Conservation (phyloP, 805 yeast species). For the Starmerella geochares region DNA sequence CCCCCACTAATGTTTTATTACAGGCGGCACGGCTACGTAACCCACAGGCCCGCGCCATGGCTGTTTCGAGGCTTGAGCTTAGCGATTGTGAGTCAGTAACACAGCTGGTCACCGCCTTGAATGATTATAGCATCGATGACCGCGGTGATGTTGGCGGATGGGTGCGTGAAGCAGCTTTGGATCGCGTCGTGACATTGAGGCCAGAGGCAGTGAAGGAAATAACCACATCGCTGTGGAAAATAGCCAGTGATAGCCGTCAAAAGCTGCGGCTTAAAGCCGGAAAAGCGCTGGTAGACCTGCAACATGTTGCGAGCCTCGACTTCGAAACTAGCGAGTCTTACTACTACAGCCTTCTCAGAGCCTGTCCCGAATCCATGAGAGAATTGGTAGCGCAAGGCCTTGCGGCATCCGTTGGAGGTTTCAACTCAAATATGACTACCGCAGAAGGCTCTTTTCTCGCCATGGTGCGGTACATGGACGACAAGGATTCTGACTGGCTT, state of each 20-base stretch:
- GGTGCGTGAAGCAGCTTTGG: conserved; percentile 46
- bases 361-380: neutral
- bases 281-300: conserved; percentile 31
- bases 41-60: conserved; percentile 21
- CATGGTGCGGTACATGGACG: conserved; percentile 2
- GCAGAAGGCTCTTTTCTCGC: conserved; percentile 8
- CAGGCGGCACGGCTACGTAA: conserved; percentile 8
- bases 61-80: conserved; percentile 3
- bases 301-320: neutral
- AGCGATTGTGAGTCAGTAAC: neutral
- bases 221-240: conserved; percentile 37
- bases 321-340: conserved; percentile 4
- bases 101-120: conserved; percentile 36
- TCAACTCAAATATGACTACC: conserved; percentile 6
- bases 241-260: conserved; percentile 57
- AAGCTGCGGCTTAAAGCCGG: conserved; percentile 41
- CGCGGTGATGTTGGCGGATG: conserved; percentile 91
- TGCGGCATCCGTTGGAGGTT: conserved; percentile 17
- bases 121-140: conserved; percentile 67
- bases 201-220: neutral
- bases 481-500: conserved; percentile 2
- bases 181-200: conserved; percentile 30
- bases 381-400: conserved; percentile 19
- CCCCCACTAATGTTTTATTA: neutral
- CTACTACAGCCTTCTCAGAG: neutral